Base-by-base conservation (phyloP, 495 filamentous ascomycete genomes). In the Astrothelium macrocarpum region DNA sequence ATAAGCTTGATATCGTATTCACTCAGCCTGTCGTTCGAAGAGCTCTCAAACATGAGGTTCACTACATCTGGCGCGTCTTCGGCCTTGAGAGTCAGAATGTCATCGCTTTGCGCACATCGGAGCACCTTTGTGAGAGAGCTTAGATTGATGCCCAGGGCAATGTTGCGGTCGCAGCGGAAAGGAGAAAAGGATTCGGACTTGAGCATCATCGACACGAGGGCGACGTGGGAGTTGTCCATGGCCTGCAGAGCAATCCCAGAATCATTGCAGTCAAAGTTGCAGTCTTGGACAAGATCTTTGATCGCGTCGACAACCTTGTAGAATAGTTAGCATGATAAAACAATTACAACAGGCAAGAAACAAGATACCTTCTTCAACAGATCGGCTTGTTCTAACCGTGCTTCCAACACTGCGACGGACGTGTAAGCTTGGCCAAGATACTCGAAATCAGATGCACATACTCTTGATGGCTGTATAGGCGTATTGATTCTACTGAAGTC, bases 241-340 rank as follows among this genome's bases (percentile, higher is more conserved):
- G 94, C 94, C 79, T 99, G 94, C 32, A 99, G 88, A 60, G 91
- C 91, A 75, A 99, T 93, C 60, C 94, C 94, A 66, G 90, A 90
- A 83, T 99, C 94, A 87, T 97, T 99, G 88, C 95, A 99, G 80
- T 99, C 94, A 79, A 99, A 99, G 79, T 99, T 99, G 85, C 95
- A 97, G 79, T 97, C 93, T 78, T 97, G 94, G 59, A 99, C 94
- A 31, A 99, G 86, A 71, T 99, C 95, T 78, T 96, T 97, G 85
- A 99, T 96, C 65, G 94, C 90, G 76, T 97, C 95, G 76, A 97
- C 92, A 67, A 96, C 90, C 93, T 96, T 70, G 53, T 66, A 25
- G 39, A 46, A 67, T 45, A 46, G 60, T 71, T 68, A 66, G 64
- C 25, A 59, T 36, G 14, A 60, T 60, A 36, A 66, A 42, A 32